Conservation (phyloP, 1,284 basidiomycete genomes). For the Cystobasidium slooffiae region DNA sequence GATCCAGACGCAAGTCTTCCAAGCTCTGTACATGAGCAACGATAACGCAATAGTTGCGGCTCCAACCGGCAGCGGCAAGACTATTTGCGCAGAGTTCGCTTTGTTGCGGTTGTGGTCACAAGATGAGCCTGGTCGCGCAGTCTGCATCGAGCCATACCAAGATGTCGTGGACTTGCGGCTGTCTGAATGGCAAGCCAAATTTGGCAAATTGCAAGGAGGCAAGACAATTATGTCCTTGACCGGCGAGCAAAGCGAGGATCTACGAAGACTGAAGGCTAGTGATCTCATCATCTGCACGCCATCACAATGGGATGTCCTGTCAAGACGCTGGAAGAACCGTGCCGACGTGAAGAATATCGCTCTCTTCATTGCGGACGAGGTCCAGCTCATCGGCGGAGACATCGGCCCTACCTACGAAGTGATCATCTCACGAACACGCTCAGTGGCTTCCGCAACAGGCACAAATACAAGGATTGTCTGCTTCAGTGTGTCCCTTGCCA, state of each 20-base stretch:
- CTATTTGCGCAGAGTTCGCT: conserved; percentile 95
- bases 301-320: conserved; percentile 93
- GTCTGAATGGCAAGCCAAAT: conserved; percentile 85
- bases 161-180: conserved; percentile 94
- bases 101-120: conserved; percentile 89
- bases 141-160: conserved; percentile 94
- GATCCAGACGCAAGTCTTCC: conserved; percentile 99
- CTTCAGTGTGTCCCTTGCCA: conserved; percentile 91
- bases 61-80: conserved; percentile 96
- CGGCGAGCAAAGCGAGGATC: conserved; percentile 91
- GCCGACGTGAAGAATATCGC: conserved; percentile 96
- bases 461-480: conserved; percentile 90
- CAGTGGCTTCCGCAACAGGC: conserved; percentile 87
- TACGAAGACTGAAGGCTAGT: conserved; percentile 86
- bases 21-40: conserved; percentile 92
- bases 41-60: conserved; percentile 96
- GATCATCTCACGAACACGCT: conserved; percentile 89
- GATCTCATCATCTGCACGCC: conserved; percentile 92
- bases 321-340: conserved; percentile 90
- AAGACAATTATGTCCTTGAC: conserved; percentile 92
- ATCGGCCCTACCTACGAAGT: conserved; percentile 96
- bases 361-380: conserved; percentile 90
- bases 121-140: conserved; percentile 77
- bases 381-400: conserved; percentile 86
- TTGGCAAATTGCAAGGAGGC: conserved; percentile 76